Base-by-base conservation (phyloP, 306 rosid species). In the Quercus engelmannii region DNA sequence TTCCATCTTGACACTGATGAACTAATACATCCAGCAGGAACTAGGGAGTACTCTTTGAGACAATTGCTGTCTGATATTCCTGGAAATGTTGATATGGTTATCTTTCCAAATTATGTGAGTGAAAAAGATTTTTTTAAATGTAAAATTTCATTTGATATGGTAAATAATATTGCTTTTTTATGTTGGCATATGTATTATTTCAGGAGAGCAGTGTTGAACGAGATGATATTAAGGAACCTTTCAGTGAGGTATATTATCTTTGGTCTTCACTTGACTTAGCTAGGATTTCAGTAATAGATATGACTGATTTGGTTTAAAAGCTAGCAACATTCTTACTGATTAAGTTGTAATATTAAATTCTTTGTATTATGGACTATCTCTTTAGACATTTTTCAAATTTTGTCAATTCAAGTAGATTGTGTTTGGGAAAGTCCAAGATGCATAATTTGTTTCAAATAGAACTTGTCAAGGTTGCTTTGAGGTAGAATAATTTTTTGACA, bases 1-100 rank as follows among this genome's bases (percentile, higher is more conserved):
- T 43, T 95, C 74, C 99, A 95, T 91, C 91, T 95, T 78, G 99
- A 95, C 85, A 95, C 97, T n/a, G 96, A 90, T 81, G 98, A 92
- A 81, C 86, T 95, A 77, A 77, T 92, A 69, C 81, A 90, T 87
- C 97, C 97, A 64, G 91, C 85, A 13, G 97, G 92, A 82, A 75
- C 89, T 5, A 79, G 49, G 15, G 99, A 91, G 88, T 95, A 95
- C 73, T 95, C 99, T 26, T 86, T 95, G 83, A 89, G 98, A 79
- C 97, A 83, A 73, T 81, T 95, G 88, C 85, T 95, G 76, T 81
- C 96, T 13, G 93, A 93, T 75, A 94, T 95, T 73, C 97, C 97
- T 75, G 91, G 86, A 88, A 86, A 91, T 86, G 97, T 88, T 75
- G 98, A 93, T 83, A 89, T 89, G 91, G 99, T 95, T 87, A 78